Conservation (phyloP, 169 alveolate genomes). For the Cryptosporidium canis region DNA sequence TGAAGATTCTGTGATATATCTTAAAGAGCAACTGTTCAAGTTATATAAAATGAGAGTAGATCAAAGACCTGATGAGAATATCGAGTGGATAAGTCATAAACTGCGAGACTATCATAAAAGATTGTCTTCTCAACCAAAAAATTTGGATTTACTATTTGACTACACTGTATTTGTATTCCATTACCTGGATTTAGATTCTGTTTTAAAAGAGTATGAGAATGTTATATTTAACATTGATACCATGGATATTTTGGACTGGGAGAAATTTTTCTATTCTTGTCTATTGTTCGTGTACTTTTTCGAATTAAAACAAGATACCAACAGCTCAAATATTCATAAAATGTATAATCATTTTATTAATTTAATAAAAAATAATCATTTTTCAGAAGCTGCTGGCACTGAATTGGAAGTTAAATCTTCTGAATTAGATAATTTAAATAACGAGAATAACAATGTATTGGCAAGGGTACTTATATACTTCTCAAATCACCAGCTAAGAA, state of each 20-base stretch:
- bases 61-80: slow-evolving; percentile 52
- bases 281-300: slow-evolving; percentile 4
- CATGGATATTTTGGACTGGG: slow-evolving; percentile 15
- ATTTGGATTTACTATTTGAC: slow-evolving; percentile 49
- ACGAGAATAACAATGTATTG: neutral
- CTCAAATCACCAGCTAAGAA: slow-evolving; percentile 14
- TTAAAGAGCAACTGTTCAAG: slow-evolving; percentile 23
- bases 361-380: neutral
- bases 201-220: neutral
- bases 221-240: neutral
- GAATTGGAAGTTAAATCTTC: neutral
- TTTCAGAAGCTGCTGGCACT: neutral
- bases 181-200: slow-evolving; percentile 30
- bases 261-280: slow-evolving; percentile 43
- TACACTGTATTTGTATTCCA: slow-evolving; percentile 29
- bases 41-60: slow-evolving; percentile 18
- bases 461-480: slow-evolving; percentile 17
- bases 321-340: neutral
- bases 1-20: neutral
- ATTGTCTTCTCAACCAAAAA: neutral
- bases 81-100: slow-evolving; percentile 37
- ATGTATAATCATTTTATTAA: slow-evolving; percentile 17
- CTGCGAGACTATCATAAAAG: neutral
- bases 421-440: neutral
- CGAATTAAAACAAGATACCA: neutral